Conservation (phyloP, 805 yeast species). For the Myxozyma nipponensis region DNA sequence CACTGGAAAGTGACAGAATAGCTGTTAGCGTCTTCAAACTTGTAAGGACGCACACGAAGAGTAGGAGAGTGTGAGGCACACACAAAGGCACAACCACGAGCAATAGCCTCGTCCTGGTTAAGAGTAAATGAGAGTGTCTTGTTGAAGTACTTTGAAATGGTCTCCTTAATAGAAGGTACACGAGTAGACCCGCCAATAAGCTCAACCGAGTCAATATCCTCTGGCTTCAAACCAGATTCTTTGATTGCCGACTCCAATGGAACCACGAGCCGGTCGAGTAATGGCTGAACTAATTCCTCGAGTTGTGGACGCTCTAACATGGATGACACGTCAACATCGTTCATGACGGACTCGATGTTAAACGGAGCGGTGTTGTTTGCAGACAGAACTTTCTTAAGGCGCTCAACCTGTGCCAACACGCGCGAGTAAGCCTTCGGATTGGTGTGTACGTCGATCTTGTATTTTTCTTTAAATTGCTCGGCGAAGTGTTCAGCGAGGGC, state of each 20-base stretch:
- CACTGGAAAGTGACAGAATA: constrained; percentile 91
- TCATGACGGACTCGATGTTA: constrained; percentile 93
- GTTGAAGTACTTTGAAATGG: constrained; percentile 73
- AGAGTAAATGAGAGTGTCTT: constrained; percentile 87
- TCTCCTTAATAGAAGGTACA: constrained; percentile 88
- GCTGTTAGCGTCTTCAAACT: constrained; percentile 91
- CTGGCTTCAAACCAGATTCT: constrained; percentile 67
- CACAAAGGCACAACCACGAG: constrained; percentile 97
- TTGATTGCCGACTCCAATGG: constrained; percentile 82
- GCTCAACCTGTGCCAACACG: constrained; percentile 87
- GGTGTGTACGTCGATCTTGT: constrained; percentile 74
- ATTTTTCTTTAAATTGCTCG: constrained; percentile 82
- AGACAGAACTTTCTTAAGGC: constrained; percentile 89
- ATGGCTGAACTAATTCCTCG: constrained; percentile 82
- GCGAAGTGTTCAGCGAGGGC: constrained; percentile 95
- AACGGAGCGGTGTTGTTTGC: constrained; percentile 95
- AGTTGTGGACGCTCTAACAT: constrained; percentile 85
- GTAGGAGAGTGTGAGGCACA: constrained; percentile 99
- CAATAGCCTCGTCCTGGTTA: constrained; percentile 98
- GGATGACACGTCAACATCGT: constrained; percentile 92
- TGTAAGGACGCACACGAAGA: constrained; percentile 96
- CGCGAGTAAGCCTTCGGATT: constrained; percentile 96
- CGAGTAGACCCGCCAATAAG: constrained; percentile 98
- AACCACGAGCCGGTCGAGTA: constrained; percentile 65
- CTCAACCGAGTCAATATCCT: constrained; percentile 85